phyloP scores from a whole-genome alignment of 1,139 yeast genomes.

The Kluyveromyces sp. region DNA sequence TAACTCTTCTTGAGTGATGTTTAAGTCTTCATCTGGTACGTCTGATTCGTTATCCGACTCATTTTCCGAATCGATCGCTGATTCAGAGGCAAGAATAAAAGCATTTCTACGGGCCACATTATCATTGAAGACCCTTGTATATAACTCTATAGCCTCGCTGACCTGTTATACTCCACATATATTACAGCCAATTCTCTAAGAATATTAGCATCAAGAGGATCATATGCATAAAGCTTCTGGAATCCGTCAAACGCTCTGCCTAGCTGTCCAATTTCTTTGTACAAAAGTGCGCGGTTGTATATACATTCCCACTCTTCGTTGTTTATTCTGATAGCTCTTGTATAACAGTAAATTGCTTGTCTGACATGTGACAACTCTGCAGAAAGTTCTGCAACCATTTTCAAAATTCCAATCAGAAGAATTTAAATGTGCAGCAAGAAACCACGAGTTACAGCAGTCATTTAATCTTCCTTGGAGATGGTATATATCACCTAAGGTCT shows the following conservation, averaged over 20 bases:
- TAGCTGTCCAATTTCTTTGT: slow-evolving; percentile 54
- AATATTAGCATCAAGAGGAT: slow-evolving; percentile 56
- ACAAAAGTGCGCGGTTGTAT: slow-evolving; percentile 55
- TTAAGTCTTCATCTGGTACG: slow-evolving; percentile 17
- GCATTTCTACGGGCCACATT: slow-evolving; percentile 35
- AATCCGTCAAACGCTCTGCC: slow-evolving; percentile 73
- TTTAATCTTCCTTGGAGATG: slow-evolving; percentile 57
- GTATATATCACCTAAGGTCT: slow-evolving; percentile 78
- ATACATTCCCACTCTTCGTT: slow-evolving; percentile 47
- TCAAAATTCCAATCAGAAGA: slow-evolving; percentile 78
- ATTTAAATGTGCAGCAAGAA: slow-evolving; percentile 75
- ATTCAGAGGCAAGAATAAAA: slow-evolving; percentile 25
- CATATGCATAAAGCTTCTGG: slow-evolving; percentile 49
- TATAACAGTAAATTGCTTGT: slow-evolving; percentile 79
- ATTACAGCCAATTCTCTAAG: slow-evolving; percentile 70
- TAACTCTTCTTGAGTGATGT: slow-evolving; percentile 23
- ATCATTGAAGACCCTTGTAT: slow-evolving; percentile 55
- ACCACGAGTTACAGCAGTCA: slow-evolving; percentile 75
- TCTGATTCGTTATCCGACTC: slow-evolving; percentile 17
- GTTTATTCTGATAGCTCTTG: slow-evolving; percentile 60
- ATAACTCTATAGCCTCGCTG: slow-evolving; percentile 74
- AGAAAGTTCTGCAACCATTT: slow-evolving; percentile 70
- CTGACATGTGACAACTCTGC: slow-evolving; percentile 61
- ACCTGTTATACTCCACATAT: slow-evolving; percentile 69
- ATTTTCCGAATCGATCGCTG: slow-evolving; percentile 28